Conservation (phyloP, 768 basidiomycete species). For the Russula olivacea region DNA sequence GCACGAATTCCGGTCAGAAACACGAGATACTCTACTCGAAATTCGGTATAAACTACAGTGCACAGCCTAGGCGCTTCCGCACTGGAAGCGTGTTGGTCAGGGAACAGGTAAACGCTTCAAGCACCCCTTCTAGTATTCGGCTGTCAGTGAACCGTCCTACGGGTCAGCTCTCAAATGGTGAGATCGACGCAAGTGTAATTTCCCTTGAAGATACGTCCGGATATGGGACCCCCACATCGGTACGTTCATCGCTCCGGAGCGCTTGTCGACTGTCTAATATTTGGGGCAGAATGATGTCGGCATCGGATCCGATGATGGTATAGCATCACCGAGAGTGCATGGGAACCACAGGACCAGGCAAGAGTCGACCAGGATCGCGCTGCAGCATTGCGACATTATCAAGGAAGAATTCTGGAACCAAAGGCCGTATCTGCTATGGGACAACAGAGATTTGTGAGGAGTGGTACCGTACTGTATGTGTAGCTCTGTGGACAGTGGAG, state of each 20-base stretch:
- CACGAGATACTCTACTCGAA: constrained; percentile 82
- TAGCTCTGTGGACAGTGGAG: background rate
- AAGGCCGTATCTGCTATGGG: constrained; percentile 46
- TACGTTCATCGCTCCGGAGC: background rate
- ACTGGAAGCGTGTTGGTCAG: constrained; percentile 85
- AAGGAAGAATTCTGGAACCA: constrained; percentile 72
- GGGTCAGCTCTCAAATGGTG: background rate
- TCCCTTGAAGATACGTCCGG: background rate
- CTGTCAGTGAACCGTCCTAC: background rate
- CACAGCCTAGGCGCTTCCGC: constrained; percentile 59
- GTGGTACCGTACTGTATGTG: background rate
- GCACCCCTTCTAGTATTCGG: background rate
- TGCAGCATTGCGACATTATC: constrained; percentile 82
- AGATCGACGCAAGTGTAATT: background rate
- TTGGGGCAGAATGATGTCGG: background rate
- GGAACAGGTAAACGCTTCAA: constrained; percentile 41
- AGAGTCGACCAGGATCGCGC: constrained; percentile 41
- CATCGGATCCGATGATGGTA: background rate
- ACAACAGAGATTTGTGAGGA: constrained; percentile 28
- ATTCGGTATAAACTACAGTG: constrained; percentile 87
- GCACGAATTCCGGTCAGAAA: constrained; percentile 84
- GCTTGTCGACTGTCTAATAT: background rate
- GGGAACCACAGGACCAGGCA: constrained; percentile 31
- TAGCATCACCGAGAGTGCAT: background rate
- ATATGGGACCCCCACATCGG: background rate